These are phyloP conservation scores for Afroboletus lepidellus DNA, from an alignment of 1,284 basidiomycete genomes.

Conservation along the genomic window DNA sequence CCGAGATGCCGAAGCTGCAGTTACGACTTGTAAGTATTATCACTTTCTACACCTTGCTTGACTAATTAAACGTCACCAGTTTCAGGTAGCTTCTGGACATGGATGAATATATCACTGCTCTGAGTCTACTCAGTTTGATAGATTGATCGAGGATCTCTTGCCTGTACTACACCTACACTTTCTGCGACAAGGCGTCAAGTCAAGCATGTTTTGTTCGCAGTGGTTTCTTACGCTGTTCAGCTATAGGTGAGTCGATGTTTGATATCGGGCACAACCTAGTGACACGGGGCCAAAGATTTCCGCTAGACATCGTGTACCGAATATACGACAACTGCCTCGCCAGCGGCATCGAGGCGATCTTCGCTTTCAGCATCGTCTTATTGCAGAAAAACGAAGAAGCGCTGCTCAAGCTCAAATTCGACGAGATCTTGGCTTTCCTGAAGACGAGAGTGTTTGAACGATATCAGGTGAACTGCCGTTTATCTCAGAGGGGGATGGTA, in stretches of 20 bases:
- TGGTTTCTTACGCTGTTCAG: constrained; percentile 99
- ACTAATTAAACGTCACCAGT: constrained; percentile 34
- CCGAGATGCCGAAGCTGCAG: constrained; percentile 97
- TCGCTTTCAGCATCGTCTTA: constrained; percentile 89
- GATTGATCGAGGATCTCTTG: constrained; percentile 87
- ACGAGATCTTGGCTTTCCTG: constrained; percentile 81
- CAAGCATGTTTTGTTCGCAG: constrained; percentile 95
- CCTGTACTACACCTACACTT: constrained; percentile 93
- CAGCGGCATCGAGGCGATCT: constrained; percentile 95
- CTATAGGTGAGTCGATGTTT: constrained; percentile 63
- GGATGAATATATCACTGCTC: constrained; percentile 2
- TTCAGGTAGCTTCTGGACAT: constrained; percentile 38
- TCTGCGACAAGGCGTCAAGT: constrained; percentile 89
- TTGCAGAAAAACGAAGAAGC: constrained; percentile 86
- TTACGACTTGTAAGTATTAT: constrained; percentile 69
- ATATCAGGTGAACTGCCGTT: constrained; percentile 53
- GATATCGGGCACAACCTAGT: neutral
- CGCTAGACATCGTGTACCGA: constrained; percentile 90
- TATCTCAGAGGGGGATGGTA: neutral
- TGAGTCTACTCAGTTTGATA: constrained; percentile 72
- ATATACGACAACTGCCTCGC: constrained; percentile 95
- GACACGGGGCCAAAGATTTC: constrained; percentile 66
- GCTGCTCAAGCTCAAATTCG: constrained; percentile 81
- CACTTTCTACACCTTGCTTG: constrained; percentile 1
- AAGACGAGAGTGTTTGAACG: constrained; percentile 81